These are phyloP conservation scores for Scutellaria baicalensis DNA, from an alignment of 257 asterid genomes.

Conservation along the genomic window DNA sequence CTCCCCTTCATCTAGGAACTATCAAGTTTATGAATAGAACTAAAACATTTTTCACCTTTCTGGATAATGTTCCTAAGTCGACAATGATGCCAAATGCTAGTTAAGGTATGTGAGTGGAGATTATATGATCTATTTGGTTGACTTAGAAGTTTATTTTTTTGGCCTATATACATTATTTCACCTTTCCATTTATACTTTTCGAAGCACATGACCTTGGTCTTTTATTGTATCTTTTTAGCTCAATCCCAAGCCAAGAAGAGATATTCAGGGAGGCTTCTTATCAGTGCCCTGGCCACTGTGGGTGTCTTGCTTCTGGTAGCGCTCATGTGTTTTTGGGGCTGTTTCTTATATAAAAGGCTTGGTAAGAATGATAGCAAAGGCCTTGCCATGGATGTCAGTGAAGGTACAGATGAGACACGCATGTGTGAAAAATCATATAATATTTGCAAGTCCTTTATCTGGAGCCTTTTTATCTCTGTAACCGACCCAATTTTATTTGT, in stretches of 20 bases:
- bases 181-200: neutral
- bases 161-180: neutral
- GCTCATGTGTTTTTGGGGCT: slow-evolving; percentile 96
- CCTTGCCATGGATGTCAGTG: slow-evolving; percentile 73
- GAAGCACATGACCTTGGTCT: slow-evolving; percentile 2
- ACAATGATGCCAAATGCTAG: neutral
- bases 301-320: slow-evolving; percentile 93
- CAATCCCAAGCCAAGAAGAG: slow-evolving; percentile 53
- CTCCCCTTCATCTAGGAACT: too few relatives aligned
- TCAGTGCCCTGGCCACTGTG: slow-evolving; percentile 83
- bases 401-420: slow-evolving; percentile 48
- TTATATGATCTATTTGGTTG: neutral
- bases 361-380: slow-evolving; percentile 65
- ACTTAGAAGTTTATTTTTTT: neutral
- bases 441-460: neutral
- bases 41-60: neutral
- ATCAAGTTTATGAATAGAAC: too few relatives aligned
- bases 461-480: neutral
- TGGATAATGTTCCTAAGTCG: neutral
- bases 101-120: neutral
- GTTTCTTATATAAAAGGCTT: slow-evolving; percentile 76
- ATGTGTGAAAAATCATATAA: slow-evolving; percentile 1
- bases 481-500: neutral
- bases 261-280: slow-evolving; percentile 58
- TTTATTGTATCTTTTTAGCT: slow-evolving; percentile 27